Evolutionary conservation across 192 early-diverging fungal genomes (phyloP), one percentile per base, ranked within the genome.

Genomic region (Martensiomyces pterosporus): DNA sequence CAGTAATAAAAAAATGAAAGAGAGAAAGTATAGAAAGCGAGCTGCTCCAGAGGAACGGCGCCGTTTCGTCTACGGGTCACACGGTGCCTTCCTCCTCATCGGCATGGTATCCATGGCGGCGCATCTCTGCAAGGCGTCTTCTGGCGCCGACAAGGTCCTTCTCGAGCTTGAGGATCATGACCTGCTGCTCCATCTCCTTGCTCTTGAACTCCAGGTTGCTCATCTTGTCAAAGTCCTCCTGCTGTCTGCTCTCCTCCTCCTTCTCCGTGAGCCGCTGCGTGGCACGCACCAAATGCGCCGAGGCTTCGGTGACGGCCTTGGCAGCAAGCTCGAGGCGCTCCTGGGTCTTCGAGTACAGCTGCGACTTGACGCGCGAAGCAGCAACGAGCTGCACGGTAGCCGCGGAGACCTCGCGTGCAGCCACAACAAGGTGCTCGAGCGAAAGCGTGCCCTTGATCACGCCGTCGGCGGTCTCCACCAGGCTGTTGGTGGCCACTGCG

Each of bases 141-240:
- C 94, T 71, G 17, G 96, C 94, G 46, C 85, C 75, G 19, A 78
- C 80, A 46, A 99, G 71, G 41, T 93, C 92, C 55, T 93, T 90
- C 66, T 99, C 96, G 21, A 97, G 77, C 72, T 95, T 90, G 54
- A 97, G 77, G 43, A 99, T 94, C 72, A 85, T 80, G 27, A 99
- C 96, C 68, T 99, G 94, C 70, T 95, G 94, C 52, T 94, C 89
- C 96, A 97, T 99, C 66, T 97, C 94, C 57, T 83, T 82, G 54
- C 88, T 86, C 76, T 96, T 95, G 70, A 93, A 89, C 66, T 99
- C 92, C 68, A 94, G 88, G 18, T 85, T 82, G 43, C 84, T 84
- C 76, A 99, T 76, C 49, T 79, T 75, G 43, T 81, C 80, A 46
- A 80, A 88, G 47, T 90, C 81, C 39, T 85, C 77, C 22, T 47